phyloP scores from a whole-genome alignment of 1,284 basidiomycete species.

The Rhodotorula sp. region DNA sequence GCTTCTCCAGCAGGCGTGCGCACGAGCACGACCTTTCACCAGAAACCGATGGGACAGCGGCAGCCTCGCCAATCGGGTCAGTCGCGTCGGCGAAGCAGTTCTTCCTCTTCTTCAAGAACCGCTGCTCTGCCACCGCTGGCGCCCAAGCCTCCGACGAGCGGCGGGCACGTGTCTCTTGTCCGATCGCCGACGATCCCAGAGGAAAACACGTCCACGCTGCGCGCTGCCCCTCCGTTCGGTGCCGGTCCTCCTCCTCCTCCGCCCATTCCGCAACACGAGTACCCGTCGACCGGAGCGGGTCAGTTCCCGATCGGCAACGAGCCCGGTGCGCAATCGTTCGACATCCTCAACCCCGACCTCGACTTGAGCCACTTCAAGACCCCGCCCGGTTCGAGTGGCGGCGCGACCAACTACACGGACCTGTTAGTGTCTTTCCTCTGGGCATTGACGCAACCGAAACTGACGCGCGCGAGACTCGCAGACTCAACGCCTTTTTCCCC shows the following conservation, averaged over 20 bases:
- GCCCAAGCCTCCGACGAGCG: neutral
- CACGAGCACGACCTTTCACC: neutral
- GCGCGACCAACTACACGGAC: slow-evolving; percentile 30
- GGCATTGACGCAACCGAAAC: too few species aligned
- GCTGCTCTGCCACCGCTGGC: neutral
- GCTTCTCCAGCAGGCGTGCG: neutral
- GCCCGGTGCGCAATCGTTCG: slow-evolving; percentile 25
- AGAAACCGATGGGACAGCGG: neutral
- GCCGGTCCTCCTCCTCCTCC: neutral
- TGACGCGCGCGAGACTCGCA: neutral
- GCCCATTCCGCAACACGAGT: neutral
- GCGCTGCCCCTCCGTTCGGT: too few species aligned
- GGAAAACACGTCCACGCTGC: neutral
- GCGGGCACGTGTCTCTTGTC: neutral
- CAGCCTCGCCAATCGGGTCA: neutral
- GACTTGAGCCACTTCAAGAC: slow-evolving; percentile 35
- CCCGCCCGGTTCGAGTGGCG: slow-evolving; percentile 22
- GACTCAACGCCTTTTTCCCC: slow-evolving; percentile 38
- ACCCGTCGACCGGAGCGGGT: neutral
- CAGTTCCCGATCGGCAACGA: neutral
- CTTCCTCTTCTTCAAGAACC: neutral
- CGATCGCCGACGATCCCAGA: neutral
- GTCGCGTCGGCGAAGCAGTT: neutral
- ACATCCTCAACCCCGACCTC: slow-evolving; percentile 29
- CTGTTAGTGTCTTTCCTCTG: slow-evolving; percentile 13